phyloP scores from a whole-genome alignment of 2,329 filamentous ascomycete species.

The Exophiala sp. region DNA sequence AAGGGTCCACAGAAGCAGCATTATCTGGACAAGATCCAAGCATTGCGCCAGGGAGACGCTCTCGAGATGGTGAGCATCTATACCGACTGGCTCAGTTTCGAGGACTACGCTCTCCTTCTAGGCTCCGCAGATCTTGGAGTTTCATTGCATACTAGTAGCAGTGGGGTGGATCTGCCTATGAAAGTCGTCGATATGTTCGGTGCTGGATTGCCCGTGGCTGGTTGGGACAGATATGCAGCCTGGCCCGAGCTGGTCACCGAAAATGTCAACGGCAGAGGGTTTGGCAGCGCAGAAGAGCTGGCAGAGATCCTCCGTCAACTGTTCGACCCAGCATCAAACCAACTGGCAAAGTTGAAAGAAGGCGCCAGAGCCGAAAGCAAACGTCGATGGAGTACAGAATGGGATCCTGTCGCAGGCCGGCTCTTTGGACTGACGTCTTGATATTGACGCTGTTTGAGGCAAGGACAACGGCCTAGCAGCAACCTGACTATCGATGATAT shows the following conservation, averaged over 20 bases:
- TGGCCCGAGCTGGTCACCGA: constrained; percentile 88
- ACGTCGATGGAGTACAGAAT: constrained; percentile 84
- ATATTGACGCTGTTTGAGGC: not conserved
- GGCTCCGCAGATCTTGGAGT: constrained; percentile 83
- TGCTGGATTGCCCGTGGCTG: constrained; percentile 80
- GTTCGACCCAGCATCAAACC: constrained; percentile 49
- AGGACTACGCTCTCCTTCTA: constrained; percentile 78
- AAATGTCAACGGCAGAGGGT: constrained; percentile 78
- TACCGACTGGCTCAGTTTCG: constrained; percentile 78
- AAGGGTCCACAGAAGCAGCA: constrained; percentile 77
- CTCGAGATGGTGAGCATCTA: constrained; percentile 65
- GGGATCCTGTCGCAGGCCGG: constrained; percentile 73
- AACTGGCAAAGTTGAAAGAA: constrained; percentile 56
- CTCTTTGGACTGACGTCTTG: constrained; percentile 52
- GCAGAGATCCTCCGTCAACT: constrained; percentile 57
- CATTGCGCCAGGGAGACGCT: constrained; percentile 55
- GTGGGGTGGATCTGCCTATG: constrained; percentile 94
- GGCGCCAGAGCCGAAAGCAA: constrained; percentile 70
- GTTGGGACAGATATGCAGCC: constrained; percentile 78
- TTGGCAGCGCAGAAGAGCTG: constrained; percentile 65
- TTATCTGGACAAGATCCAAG: constrained; percentile 61
- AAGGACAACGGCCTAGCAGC: no score
- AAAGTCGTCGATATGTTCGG: constrained; percentile 99
- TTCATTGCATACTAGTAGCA: constrained; percentile 86
- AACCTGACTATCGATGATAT: no score